These are phyloP conservation scores for Hypoxylon intermedium DNA, from an alignment of 495 filamentous ascomycete genomes.

Conservation along the genomic window DNA sequence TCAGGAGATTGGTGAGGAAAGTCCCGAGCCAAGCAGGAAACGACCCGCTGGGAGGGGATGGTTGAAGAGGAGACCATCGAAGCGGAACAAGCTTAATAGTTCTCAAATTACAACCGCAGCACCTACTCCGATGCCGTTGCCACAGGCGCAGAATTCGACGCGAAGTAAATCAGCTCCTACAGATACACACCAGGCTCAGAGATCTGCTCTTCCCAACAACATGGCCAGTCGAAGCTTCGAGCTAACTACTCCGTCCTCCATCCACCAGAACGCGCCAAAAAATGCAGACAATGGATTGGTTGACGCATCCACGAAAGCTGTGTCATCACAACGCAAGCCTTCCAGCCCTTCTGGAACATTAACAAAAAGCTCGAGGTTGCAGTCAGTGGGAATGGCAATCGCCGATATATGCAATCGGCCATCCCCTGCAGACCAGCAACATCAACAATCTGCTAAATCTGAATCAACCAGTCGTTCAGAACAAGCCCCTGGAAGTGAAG, in stretches of 20 bases:
- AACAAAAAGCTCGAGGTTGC: not conserved
- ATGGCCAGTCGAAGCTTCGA: conserved; percentile 34
- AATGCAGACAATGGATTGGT: not conserved
- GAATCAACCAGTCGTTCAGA: not conserved
- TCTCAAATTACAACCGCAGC: conserved; percentile 18
- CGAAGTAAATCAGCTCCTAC: conserved; percentile 17
- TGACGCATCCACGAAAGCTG: not conserved
- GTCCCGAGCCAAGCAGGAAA: conserved; percentile 17
- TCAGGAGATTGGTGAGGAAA: not conserved
- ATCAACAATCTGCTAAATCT: not conserved
- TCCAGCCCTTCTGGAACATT: not conserved
- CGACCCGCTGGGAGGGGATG: conserved; percentile 31
- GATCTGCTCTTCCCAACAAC: not conserved
- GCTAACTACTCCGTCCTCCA: conserved; percentile 37
- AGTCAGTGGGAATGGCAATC: not conserved
- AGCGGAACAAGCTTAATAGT: conserved; percentile 25
- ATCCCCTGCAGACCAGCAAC: not conserved
- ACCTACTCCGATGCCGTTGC: conserved; percentile 35
- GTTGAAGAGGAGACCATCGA: conserved; percentile 36
- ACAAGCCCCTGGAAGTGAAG: not conserved
- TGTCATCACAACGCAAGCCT: not conserved
- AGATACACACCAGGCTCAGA: not conserved
- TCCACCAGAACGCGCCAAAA: conserved; percentile 11
- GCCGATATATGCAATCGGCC: not conserved
- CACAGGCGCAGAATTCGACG: not conserved